phyloP scores from a whole-genome alignment of 371 early-diverging fungal genomes.

The Funneliformis caledonium region DNA sequence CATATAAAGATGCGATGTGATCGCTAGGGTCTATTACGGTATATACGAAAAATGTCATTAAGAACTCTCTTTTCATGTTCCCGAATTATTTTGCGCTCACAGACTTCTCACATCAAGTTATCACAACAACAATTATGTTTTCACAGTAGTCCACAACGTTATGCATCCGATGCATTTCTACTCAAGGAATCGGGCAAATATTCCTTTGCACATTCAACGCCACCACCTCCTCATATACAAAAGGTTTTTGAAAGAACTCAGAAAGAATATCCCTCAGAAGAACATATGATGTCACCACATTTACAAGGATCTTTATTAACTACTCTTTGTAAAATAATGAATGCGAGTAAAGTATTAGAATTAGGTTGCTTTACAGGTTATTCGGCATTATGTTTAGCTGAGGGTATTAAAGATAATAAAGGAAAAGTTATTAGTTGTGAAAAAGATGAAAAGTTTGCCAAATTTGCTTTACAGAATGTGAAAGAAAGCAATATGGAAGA shows the following conservation, averaged over 20 bases:
- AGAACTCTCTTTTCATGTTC: neutral
- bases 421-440: slow-evolving; percentile 54
- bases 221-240: neutral
- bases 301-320: slow-evolving; percentile 55
- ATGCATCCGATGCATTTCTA: neutral
- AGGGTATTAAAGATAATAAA: slow-evolving; percentile 48
- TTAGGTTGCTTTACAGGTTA: slow-evolving; percentile 69
- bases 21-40: no score
- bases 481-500: slow-evolving; percentile 45
- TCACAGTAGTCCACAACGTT: neutral
- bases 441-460: slow-evolving; percentile 48
- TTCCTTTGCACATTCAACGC: neutral
- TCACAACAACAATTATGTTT: neutral
- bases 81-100: neutral
- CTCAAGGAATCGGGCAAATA: neutral
- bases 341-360: slow-evolving; percentile 54
- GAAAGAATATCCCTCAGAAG: neutral
- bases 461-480: slow-evolving; percentile 51
- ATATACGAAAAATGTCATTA: neutral
- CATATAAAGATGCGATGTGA: no score
- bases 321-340: slow-evolving; percentile 48
- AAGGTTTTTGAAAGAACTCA: neutral
- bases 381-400: slow-evolving; percentile 65
- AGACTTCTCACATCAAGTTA: neutral
- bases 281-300: slow-evolving; percentile 49